Evolutionary conservation across 768 basidiomycete genomes (phyloP), one percentile per base, ranked within the genome.

Genomic region (Panaeolus papilionaceus): DNA sequence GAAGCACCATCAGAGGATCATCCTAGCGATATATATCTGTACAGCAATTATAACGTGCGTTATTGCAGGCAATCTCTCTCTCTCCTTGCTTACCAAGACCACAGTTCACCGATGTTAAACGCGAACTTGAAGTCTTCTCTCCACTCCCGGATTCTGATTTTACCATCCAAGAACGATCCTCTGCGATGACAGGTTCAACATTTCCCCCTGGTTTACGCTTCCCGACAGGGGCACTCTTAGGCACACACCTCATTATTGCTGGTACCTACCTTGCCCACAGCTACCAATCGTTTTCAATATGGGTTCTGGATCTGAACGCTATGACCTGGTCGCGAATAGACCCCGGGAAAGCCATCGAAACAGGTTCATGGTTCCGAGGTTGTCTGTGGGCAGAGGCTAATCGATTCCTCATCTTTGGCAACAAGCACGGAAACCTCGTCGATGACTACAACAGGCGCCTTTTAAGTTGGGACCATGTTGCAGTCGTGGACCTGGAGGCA

Each of bases 141-240:
- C 95, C 95, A 0, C 83, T 91, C 40, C 89, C 93, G 1, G 87
- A 90, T 72, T 82, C 86, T 18, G 88, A 91, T 68, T 96, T 95
- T 75, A 86, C 86, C 2, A 89, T 96, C 61, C 86, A 88, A 67
- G 94, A 97, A 74, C 88, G 90, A 39, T 97, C 96, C 7, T 76
- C 86, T 11, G 79, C 88, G 14, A 98, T 98, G 95, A 83, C 84
- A 18, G 94, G 93, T 20, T 81, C 87, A 12, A 86, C 91, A 0
- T 92, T 95, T 71, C 97, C 97, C 23, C 97, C 98, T 0, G 97
- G 97, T 12, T 88, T 99, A 51, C 92, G 97, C 9, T 99, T 99
- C 81, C 97, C 97, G 6, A 93, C 95, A 0, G 97, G 96, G 20
- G 94, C 95, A 38, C 90, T 98, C 68, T 82, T 98, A 7, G 98